Percentiles rank a stretch among this genome's conserved stretches.
These are phyloP conservation scores for Populus hybrid DNA, from an alignment of 441 rosid species.

Conservation along the genomic window DNA sequence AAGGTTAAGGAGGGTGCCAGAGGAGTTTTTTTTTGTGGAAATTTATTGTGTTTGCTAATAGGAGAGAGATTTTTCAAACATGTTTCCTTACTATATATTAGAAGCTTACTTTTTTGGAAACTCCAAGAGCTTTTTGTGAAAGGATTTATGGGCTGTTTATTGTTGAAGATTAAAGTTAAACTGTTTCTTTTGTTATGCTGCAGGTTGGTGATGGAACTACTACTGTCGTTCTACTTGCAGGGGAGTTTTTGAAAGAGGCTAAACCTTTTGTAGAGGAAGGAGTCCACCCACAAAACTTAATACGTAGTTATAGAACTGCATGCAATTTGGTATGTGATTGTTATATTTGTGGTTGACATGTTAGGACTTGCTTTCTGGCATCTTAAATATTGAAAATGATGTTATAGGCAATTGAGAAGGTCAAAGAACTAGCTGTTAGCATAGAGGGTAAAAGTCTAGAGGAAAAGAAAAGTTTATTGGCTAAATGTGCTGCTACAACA, in stretches of 20 bases:
- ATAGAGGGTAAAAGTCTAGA: slow-evolving; percentile 91
- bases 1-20: neutral
- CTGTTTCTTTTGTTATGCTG: neutral
- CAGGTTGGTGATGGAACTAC: slow-evolving; percentile 99
- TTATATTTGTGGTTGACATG: neutral
- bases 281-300: slow-evolving; percentile 89
- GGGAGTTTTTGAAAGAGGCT: slow-evolving; percentile 94
- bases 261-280: slow-evolving; percentile 96
- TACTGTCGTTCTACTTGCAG: slow-evolving; percentile 88
- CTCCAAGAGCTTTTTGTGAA: neutral
- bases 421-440: slow-evolving; percentile 78
- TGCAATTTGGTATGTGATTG: slow-evolving; percentile 48
- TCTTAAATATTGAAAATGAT: slow-evolving; percentile 5
- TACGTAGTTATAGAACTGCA: slow-evolving; percentile 85
- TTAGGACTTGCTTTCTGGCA: neutral
- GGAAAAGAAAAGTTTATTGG: slow-evolving; percentile 85
- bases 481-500: slow-evolving; percentile 95
- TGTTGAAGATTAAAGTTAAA: neutral
- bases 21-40: neutral
- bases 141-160: neutral
- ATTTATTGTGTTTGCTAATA: neutral
- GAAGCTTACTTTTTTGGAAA: neutral
- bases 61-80: neutral
- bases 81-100: neutral
- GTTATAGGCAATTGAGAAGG: slow-evolving; percentile 75